Percentiles rank a stretch among this genome's conserved stretches.
Conservation (phyloP, 768 basidiomycete genomes). For the Rubroboletus pulcherrimus region DNA sequence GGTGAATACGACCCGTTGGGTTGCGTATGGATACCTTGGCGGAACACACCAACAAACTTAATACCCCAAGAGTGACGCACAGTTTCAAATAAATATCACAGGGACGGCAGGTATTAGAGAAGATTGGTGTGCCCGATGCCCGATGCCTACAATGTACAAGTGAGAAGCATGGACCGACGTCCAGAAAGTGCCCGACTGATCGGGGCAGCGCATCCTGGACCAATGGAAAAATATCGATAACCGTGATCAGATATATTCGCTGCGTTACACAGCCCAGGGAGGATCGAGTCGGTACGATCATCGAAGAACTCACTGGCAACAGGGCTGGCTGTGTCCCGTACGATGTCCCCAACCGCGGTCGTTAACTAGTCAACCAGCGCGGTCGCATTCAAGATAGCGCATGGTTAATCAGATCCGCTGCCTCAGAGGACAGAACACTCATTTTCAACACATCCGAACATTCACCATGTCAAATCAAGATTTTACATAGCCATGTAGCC, state of each 20-base stretch:
- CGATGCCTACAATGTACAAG: background rate
- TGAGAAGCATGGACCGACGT: background rate
- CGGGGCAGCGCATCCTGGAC: background rate
- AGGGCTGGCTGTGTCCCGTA: background rate
- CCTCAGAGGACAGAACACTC: background rate
- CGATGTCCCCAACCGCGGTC: background rate
- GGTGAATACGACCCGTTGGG: background rate
- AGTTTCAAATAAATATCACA: background rate
- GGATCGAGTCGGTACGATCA: background rate
- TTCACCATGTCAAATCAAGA: background rate
- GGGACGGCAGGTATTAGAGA: background rate
- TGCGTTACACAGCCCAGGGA: background rate
- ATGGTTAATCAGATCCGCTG: background rate
- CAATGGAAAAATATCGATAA: too few species aligned
- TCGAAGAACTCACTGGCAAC: background rate
- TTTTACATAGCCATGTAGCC: constrained; percentile 29
- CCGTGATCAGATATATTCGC: background rate
- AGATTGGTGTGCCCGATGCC: background rate
- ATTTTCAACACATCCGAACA: background rate
- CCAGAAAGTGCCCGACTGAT: background rate
- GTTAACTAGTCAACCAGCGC: background rate
- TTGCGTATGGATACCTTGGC: background rate
- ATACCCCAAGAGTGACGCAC: background rate
- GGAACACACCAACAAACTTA: background rate
- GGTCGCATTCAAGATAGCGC: background rate